These are phyloP conservation scores for Lactifluus subvellereus DNA, from an alignment of 768 basidiomycete genomes.

Conservation along the genomic window DNA sequence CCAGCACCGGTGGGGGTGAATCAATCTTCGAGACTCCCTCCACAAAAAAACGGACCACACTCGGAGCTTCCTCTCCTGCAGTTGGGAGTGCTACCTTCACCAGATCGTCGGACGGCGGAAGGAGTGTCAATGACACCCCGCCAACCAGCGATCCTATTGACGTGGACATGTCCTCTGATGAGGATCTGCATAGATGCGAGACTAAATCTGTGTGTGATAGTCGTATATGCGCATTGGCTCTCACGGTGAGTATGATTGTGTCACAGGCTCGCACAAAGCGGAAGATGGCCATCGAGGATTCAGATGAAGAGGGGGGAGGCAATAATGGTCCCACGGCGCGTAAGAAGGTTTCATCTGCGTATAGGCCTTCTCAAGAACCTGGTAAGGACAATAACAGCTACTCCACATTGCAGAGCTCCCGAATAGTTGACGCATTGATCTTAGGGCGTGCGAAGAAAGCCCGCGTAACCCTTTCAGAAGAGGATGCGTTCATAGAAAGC, in stretches of 20 bases:
- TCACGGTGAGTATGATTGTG: background rate
- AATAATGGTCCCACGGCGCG: background rate
- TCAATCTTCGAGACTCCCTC: conserved; percentile 23
- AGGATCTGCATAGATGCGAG: conserved; percentile 34
- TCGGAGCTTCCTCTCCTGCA: conserved; percentile 35
- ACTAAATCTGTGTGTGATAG: conserved; percentile 8
- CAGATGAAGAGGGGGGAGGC: conserved; percentile 51
- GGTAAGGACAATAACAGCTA: background rate
- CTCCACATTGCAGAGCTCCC: too few species aligned
- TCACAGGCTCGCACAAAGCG: conserved; percentile 43
- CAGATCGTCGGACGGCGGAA: conserved; percentile 43
- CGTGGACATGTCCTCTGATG: conserved; percentile 60
- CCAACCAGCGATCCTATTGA: conserved; percentile 77
- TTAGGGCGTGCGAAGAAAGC: conserved; percentile 54
- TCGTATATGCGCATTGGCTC: background rate
- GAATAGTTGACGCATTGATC: conserved; percentile 6
- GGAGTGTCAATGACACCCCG: conserved; percentile 52
- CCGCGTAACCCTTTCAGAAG: conserved; percentile 44
- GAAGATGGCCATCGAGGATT: conserved; percentile 62
- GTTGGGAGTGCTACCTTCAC: conserved; percentile 35
- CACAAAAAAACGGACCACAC: conserved; percentile 20
- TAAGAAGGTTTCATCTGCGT: conserved; percentile 23
- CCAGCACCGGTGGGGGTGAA: conserved; percentile 21
- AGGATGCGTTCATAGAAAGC: conserved; percentile 29
- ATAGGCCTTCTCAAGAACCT: conserved; percentile 15